Evolutionary conservation across 768 basidiomycete species (phyloP), one percentile per base, ranked within the genome.

Genomic region (Ramaria sp.): DNA sequence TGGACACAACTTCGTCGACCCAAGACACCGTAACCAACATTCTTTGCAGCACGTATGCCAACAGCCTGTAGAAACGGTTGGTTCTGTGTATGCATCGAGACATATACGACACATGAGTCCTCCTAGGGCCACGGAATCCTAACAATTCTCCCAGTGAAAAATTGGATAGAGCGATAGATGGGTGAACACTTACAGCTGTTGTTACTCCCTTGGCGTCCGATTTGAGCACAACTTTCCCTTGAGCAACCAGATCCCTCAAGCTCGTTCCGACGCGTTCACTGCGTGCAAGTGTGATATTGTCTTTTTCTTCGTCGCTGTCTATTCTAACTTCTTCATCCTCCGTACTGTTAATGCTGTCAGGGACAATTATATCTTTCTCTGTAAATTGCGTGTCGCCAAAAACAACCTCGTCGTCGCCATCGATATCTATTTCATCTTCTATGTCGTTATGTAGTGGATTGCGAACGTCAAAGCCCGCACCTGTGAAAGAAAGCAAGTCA

Each of bases 41-140:
- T 80, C 80, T 42, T 80, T 73, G 63, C 88, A 91, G 59, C 84
- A 89, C 0, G 85, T 85, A 63, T 91, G 88, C 88, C 88, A 91
- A 65, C 88, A 91, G 6, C 87, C 87, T 0, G 85, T 88, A 13
- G 85, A 88, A 8, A 82, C 78, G 0, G 87, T 88, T 0, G 88
- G 83, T 57, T 90, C 88, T 0, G 69, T 75, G 61, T 88, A 88
- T 1, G 82, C 75, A 47, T 88, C 88, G 15, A 91, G 67, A 61
- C 88, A 91, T 52, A 91, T 86, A 18, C 88, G 82, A 66, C 88
- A 91, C 1, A 80, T 32, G 24, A 43, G 41, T 34, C 52, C 52
- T 3, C 42, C 30, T 7, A 45, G 42, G 10, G 41, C 28, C 13
- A 16, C 3, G 1, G 42, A 43, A 22, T 42, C 42, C 52, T 54